Evolutionary conservation across 1,139 yeast genomes (phyloP), one percentile per base, ranked within the genome.

Genomic region (Yamadazyma triangularis): DNA sequence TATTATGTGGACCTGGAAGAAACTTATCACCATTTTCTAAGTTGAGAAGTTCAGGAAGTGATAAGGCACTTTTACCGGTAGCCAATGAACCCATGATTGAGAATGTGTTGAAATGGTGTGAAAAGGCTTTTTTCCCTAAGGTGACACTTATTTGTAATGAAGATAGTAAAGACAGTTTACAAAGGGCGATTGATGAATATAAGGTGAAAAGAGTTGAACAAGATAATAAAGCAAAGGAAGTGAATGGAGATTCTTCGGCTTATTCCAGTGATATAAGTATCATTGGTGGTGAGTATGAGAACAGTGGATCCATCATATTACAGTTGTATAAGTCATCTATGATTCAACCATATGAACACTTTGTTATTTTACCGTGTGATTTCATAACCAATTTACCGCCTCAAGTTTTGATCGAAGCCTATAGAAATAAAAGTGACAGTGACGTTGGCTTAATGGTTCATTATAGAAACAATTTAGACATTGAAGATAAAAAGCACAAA

Each of bases 61-160:
- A 94, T 4, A 91, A 91, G 60, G 93, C 96, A 0, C 62, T 89
- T 33, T 59, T 93, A 30, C 97, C 98, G 2, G 70, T 93, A 26
- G 97, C 93, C 11, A 89, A 89, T 54, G 72, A 73, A 47, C 95
- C 96, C n/a, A 79, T 91, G 85, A 64, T 93, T 28, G 81, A 81
- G 44, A 84, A 87, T 50, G 94, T 85, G 3, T 66, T 93, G 27
- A 89, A 84, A 44, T 93, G 97, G 97, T 88, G 97, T 65, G 87
- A 81, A 48, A 70, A 72, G 50, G 97, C 95, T 2, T 81, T 82
- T 38, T 84, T 86, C 52, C 73, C 76, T 24, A 74, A 71, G 34
- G 68, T 69, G 18, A 58, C 72, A 3, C 50, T 69, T 11, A 59
- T 68, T 2, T 55, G 62, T 15, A 58, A 59, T 29, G 50, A 49